These are phyloP conservation scores for Xylaria curta DNA, from an alignment of 495 filamentous ascomycete species.

Conservation along the genomic window DNA sequence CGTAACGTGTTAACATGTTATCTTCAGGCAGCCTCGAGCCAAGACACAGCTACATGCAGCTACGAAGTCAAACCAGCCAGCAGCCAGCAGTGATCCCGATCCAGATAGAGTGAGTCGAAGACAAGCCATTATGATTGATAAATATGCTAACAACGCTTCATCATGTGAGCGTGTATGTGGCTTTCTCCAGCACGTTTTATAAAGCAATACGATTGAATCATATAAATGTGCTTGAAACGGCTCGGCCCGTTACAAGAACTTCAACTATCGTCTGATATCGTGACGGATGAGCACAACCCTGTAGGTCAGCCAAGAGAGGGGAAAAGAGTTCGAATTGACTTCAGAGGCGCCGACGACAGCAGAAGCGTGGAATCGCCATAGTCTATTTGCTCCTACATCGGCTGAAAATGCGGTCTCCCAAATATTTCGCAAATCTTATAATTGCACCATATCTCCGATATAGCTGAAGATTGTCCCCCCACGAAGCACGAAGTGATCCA, in stretches of 20 bases:
- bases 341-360: background rate
- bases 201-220: background rate
- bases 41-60: background rate
- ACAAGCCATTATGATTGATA: background rate
- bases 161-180: background rate
- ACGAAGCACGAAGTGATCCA: background rate
- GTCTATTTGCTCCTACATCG: background rate
- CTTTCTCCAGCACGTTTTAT: background rate
- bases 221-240: background rate
- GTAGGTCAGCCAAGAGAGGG: background rate
- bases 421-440: background rate
- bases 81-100: background rate
- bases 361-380: slow-evolving; percentile 5
- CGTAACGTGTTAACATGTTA: background rate
- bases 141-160: background rate
- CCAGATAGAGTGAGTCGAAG: background rate
- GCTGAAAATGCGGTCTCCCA: background rate
- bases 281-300: background rate
- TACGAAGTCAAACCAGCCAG: slow-evolving; percentile 1
- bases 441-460: background rate
- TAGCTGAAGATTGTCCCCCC: background rate
- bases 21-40: background rate
- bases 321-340: background rate
- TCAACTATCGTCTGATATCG: background rate
- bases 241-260: background rate